Evolutionary conservation across 768 basidiomycete species (phyloP), one percentile per base, ranked within the genome.

Genomic region (Cystofilobasidium bisporidii): DNA sequence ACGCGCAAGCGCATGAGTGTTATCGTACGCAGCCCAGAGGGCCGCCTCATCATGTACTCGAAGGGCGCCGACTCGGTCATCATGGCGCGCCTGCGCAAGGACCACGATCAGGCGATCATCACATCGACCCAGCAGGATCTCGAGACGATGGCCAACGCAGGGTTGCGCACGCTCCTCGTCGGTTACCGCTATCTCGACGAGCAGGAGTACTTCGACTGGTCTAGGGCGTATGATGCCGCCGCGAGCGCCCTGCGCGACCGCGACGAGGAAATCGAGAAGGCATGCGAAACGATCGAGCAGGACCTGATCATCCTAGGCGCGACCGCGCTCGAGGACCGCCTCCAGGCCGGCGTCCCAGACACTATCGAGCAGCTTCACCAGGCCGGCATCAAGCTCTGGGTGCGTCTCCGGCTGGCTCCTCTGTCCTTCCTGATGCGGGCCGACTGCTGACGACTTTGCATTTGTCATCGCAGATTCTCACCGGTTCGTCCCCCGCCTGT

Each of bases 51-150:
- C 32, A 78, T 97, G 67, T 94, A 92, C 75, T 88, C 87, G 83
- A 98, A 97, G 78, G 94, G 94, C n/a, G 94, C 94, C 18, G 94
- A 98, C 77, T 88, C 85, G 71, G 91, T 98, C 73, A 87, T 98
- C 72, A 94, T 93, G 74, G 85, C 86, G 71, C 85, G 93, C 15
- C 82, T 98, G 3, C 82, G 83, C n/a, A 78, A 80, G 57, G 83
- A 88, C 71, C 89, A 89, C 73, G 89, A 94, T 73, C 79, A 81
- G 1, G 79, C 71, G 48, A 73, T 96, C 71, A 89, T 89, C 80
- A 85, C 84, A 53, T 80, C 84, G 75, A 97, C 93, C 53, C 81
- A 80, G 71, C 83, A 83, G 76, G 91, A 98, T 74, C 88, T 97
- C 85, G 93, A 97, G 77, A 80, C 80, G 67, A 96, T 96, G 76